Evolutionary conservation across 176 grass and related monocot species (phyloP), one percentile per base, ranked within the genome.

Genomic region (Elymus sibiricus): DNA sequence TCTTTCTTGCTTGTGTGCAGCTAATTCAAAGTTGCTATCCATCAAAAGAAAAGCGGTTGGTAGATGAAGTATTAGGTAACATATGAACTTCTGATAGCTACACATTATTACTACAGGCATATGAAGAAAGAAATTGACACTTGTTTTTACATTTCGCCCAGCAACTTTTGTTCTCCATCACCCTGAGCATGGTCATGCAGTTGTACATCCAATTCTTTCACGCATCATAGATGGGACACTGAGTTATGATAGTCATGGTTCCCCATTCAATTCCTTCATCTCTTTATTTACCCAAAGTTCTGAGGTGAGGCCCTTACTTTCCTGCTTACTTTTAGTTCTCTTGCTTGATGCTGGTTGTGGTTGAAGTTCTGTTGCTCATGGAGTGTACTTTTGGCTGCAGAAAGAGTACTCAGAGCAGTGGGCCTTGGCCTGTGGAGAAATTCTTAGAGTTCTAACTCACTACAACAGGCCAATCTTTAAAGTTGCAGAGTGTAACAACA

Each of bases 31-130:
- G 80, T 80, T 95, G 76, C 51, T 99, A 99, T 86, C 97, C 97
- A 71, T 94, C 97, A 73, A 93, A 97, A 91, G 92, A 93, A 87
- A 99, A 83, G 24, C 90, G 85, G 37, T 79, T 99, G 77, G 70
- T 99, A 62, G 97, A 99, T 90, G 97, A 99, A 93, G 97, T 99
- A 82, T 82, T 99, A 83, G 97, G 97, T 99, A 99, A 75, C 76
- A 44, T 83, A 62, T 13, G 62, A 84, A 53, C 22, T 81, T 89
- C 47, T 89, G 43, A 24, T 82, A 69, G 5, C 38, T 22, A 29
- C 13, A 28, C 22, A 8, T 37, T 63, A 43, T 35, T 35, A 22
- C 43, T 71, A 26, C 55, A 73, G 11, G 19, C 79, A 77, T 62
- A 72, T 78, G 3, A 82, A 72, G 49, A 81, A 85, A 87, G 44